These are phyloP conservation scores for Trichoderma erinaceum DNA, from an alignment of 495 filamentous ascomycete genomes.

Conservation along the genomic window DNA sequence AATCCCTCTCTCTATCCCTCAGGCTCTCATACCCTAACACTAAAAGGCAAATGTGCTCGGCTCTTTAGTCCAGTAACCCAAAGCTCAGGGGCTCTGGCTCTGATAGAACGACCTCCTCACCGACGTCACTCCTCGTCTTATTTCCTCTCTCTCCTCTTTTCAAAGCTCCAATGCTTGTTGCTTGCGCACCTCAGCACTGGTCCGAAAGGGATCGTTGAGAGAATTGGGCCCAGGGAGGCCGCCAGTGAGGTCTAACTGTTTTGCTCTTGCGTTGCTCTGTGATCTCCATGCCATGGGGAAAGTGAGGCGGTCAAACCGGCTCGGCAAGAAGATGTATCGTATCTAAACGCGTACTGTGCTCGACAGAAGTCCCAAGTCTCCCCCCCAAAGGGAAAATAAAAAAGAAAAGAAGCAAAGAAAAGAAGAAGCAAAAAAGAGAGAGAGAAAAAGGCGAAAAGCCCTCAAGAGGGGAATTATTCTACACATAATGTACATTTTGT, in stretches of 20 bases:
- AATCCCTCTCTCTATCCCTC: conserved; percentile 1
- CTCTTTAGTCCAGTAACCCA: conserved; percentile 49
- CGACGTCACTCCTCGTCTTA: not conserved
- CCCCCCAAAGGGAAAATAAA: too few relatives aligned
- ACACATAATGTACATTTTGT: conserved; percentile 31
- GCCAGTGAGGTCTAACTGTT: conserved; percentile 14
- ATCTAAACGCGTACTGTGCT: conserved; percentile 36
- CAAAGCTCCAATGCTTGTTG: conserved; percentile 13
- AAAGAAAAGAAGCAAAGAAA: not conserved
- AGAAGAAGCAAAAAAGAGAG: not conserved
- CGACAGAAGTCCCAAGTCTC: not conserved
- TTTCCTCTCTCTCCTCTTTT: conserved; percentile 18
- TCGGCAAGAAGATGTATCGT: conserved; percentile 47
- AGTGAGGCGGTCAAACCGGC: conserved; percentile 14
- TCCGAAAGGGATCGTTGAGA: conserved; percentile 5
- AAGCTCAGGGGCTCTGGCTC: conserved; percentile 44
- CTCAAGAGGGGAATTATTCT: conserved; percentile 17
- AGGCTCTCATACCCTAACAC: not conserved
- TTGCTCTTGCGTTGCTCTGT: conserved; percentile 45
- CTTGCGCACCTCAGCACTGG: conserved; percentile 16
- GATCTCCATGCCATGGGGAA: conserved; percentile 41
- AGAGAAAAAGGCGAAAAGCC: conserved; percentile 8
- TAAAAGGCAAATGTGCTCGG: conserved; percentile 39
- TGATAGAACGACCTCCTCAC: conserved; percentile 43
- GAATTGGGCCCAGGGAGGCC: not conserved